These are phyloP conservation scores for Aspergillus ochraceus DNA, from an alignment of 2,329 filamentous ascomycete species.

Conservation along the genomic window DNA sequence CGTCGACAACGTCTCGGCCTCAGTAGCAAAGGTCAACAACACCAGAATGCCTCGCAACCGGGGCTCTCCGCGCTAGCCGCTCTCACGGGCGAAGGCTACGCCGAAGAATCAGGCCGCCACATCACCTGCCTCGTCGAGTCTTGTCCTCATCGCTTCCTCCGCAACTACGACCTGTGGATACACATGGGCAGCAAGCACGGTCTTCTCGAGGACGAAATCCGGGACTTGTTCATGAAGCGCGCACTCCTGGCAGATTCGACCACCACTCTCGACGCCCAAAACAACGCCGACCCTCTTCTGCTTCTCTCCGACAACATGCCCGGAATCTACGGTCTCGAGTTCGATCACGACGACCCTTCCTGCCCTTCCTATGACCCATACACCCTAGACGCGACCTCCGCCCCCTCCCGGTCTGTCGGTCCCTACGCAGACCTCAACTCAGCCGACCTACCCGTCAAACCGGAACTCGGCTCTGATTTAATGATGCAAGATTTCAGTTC, in stretches of 20 bases:
- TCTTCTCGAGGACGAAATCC: conserved; percentile 40
- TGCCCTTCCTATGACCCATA: conserved; percentile 15
- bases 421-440: not conserved
- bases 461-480: conserved; percentile 19
- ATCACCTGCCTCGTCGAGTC: conserved; percentile 53
- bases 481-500: conserved; percentile 29
- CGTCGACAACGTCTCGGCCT: conserved; percentile 36
- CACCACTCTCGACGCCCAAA: not conserved
- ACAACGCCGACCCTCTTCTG: not conserved
- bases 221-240: conserved; percentile 41
- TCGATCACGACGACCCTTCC: conserved; percentile 24
- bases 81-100: conserved; percentile 59
- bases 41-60: conserved; percentile 18
- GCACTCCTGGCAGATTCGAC: conserved; percentile 35
- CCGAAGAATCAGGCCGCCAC: conserved; percentile 47
- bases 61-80: conserved; percentile 42
- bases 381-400: not conserved
- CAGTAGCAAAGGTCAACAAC: conserved; percentile 12
- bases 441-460: conserved; percentile 1
- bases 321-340: conserved; percentile 39
- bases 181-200: conserved; percentile 53
- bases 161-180: conserved; percentile 58
- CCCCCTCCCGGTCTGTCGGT: not conserved
- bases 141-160: conserved; percentile 58
- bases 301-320: conserved; percentile 27